Evolutionary conservation across 768 basidiomycete genomes (phyloP).

Genomic region (Naganishia vaughanmartiniae): DNA sequence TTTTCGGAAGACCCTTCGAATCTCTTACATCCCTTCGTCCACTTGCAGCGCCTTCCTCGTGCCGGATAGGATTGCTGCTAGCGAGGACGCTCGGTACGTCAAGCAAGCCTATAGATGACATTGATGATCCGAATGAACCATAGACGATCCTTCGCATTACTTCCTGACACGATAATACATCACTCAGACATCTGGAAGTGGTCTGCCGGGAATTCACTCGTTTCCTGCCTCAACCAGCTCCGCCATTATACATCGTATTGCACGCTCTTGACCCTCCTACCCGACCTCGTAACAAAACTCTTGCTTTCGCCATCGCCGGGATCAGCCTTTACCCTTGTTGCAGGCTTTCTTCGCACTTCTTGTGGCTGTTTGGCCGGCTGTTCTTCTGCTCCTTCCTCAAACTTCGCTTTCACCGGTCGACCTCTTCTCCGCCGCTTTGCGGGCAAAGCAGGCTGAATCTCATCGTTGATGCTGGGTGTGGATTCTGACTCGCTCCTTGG

Average conservation of each 20-base stretch:
- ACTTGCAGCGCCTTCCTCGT: no score
- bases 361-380: background rate
- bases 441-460: background rate
- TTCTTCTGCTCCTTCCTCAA: background rate
- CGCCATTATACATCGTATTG: background rate
- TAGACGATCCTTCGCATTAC: no score
- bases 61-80: no score
- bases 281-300: slow-evolving; percentile 5
- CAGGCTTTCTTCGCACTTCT: background rate
- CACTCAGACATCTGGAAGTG: no score
- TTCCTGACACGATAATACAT: no score
- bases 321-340: background rate
- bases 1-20: no score
- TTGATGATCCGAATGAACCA: background rate
- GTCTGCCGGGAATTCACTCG: no score
- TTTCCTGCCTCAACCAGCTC: background rate
- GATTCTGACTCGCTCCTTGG: background rate
- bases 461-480: background rate
- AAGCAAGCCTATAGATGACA: background rate
- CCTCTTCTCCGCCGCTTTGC: background rate
- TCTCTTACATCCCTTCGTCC: no score
- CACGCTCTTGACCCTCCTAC: slow-evolving; percentile 9
- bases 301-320: background rate
- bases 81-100: background rate
- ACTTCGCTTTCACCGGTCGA: background rate